Evolutionary conservation across 768 basidiomycete genomes (phyloP), one percentile per base, ranked within the genome.

Genomic region (Mycena chlorophos): DNA sequence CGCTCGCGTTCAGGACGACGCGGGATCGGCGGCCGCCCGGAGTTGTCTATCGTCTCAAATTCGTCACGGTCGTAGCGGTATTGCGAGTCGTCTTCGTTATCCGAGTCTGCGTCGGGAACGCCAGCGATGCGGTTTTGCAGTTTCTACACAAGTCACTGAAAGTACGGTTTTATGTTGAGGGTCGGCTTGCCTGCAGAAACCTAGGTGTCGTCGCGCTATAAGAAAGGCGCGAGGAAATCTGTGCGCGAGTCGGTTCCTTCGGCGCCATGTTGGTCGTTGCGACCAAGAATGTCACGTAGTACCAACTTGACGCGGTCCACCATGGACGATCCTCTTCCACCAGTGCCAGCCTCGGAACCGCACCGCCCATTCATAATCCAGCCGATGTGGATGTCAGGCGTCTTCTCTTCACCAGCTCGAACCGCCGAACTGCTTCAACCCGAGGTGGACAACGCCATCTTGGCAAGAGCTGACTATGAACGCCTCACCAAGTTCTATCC

Each of bases 11-110:
- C 31, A 37, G 88, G 87, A 19, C 87, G 81, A 56, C 77, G 72
- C 13, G 88, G 88, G 28, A 89, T 89, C n/a, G 87, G 88, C 22
- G 82, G 84, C 29, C 88, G 77, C 2, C 87, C 88, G 6, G 80
- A 82, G 12, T 83, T 87, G 47, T 83, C 84, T 50, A 87, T 75
- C 57, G 56, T 53, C 51, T 88, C 87, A 56, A 79, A 87, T 57
- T 81, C 79, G 16, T 64, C n/a, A n/a, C n/a, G n/a, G n/a, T n/a
- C n/a, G n/a, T n/a, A n/a, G n/a, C n/a, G n/a, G n/a, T n/a, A n/a
- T n/a, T n/a, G n/a, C n/a, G n/a, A n/a, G n/a, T n/a, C 76, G 20
- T 78, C 45, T 46, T 46, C 80, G 12, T 78, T 71, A 17, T 75
- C 72, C 6, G 81, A 79, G 13, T 82, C 78, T 28, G 81, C 77